Evolutionary conservation across 2,329 filamentous ascomycete species (phyloP), one percentile per base, ranked within the genome.

Genomic region (Hymenoscyphus fraxineus): DNA sequence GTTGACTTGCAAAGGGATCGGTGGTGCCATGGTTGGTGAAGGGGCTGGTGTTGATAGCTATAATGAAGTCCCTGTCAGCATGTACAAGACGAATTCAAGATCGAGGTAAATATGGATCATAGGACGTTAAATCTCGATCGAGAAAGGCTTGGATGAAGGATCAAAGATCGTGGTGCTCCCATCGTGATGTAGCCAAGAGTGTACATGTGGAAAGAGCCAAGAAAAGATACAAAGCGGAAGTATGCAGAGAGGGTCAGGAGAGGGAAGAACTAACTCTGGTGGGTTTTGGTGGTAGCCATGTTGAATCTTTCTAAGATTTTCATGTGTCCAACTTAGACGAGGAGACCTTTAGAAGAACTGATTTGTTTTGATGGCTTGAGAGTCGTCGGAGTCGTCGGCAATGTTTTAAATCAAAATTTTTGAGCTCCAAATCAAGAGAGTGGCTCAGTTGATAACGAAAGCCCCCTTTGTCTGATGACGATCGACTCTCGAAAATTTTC

Each of bases 191-290:
- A 56, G 60, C 60, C 60, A 61, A 61, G 47, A 61, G 32, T 35
- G 60, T 61, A 61, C 60, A 60, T 54, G 47, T 16, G 32, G 27
- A 35, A 27, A 44, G 39, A 61, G 59, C 59, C 59, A 61, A 61
- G 59, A 61, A 38, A 27, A 39, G 15, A 57, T 38, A 38, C 27
- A 35, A 57, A 13, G 55, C 35, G 32, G 58, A 15, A 10, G 41
- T 27, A 40, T 59, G 39, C 58, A 59, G 55, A 57, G 55, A 19
- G 15, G 19, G 47, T 7, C 27, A 39, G 56, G 31, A 35, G 27
- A 27, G 19, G 44, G 5, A 32, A 60, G 40, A 22, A 61, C 60
- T 55, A 12, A 61, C 60, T 55, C 22, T 55, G 60, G 5, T 61
- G 60, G 19, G 60, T 57, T 38, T 56, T n/a, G 12, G 44, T 40